Percentiles rank a stretch among this genome's conserved stretches.
These are phyloP conservation scores for Fusarium sp. DNA, from an alignment of 2,329 filamentous ascomycete genomes.

Conservation along the genomic window DNA sequence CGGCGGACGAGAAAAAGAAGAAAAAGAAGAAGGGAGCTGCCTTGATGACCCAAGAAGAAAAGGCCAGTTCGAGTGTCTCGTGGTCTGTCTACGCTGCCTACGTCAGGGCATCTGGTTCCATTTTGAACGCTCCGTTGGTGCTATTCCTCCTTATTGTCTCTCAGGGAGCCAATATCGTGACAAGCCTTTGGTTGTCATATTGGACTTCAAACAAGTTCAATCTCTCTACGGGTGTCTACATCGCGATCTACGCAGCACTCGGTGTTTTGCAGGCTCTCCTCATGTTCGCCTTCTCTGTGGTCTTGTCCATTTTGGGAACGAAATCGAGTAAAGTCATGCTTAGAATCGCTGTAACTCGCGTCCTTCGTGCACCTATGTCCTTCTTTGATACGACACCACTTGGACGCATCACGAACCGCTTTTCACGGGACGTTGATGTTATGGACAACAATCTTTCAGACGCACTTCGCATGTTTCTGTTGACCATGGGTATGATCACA, in stretches of 20 bases:
- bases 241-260: constrained; percentile 76
- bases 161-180: constrained; percentile 86
- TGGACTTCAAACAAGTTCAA: constrained; percentile 87
- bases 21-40: constrained; percentile 66
- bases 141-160: constrained; percentile 72
- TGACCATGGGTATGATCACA: constrained; percentile 84
- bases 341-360: constrained; percentile 79
- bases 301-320: constrained; percentile 82
- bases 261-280: constrained; percentile 76
- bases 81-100: constrained; percentile 85
- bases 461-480: constrained; percentile 89
- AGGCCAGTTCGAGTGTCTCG: constrained; percentile 78
- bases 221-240: constrained; percentile 75
- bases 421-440: constrained; percentile 93
- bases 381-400: constrained; percentile 98
- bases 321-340: constrained; percentile 85
- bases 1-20: constrained; percentile 56
- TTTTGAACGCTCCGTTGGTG: constrained; percentile 74
- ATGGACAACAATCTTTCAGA: constrained; percentile 95
- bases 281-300: constrained; percentile 83
- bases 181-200: constrained; percentile 91
- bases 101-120: constrained; percentile 76
- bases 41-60: constrained; percentile 79
- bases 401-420: constrained; percentile 94
- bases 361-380: constrained; percentile 79